Conservation (phyloP, 805 yeast species). For the Wickerhamiella spandovensis region DNA sequence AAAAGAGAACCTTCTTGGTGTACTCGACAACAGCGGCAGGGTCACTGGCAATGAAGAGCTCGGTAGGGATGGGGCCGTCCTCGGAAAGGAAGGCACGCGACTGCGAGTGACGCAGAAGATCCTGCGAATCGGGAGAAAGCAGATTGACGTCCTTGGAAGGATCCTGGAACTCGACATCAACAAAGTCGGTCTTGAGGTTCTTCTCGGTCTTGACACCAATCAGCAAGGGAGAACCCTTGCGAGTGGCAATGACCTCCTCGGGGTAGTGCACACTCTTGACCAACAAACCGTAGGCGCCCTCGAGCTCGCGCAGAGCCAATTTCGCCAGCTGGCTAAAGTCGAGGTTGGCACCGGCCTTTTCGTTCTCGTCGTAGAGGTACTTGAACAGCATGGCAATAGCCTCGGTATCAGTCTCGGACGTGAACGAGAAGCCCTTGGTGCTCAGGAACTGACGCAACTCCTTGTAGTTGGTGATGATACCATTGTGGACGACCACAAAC, state of each 20-base stretch:
- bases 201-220: slow-evolving; percentile 92
- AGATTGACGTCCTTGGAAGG: slow-evolving; percentile 14
- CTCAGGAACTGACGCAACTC: slow-evolving; percentile 73
- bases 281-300: slow-evolving; percentile 94
- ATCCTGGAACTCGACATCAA: slow-evolving; percentile 94
- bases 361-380: slow-evolving; percentile 78
- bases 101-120: slow-evolving; percentile 65
- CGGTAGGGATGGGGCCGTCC: slow-evolving; percentile 91
- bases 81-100: slow-evolving; percentile 95
- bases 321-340: slow-evolving; percentile 90
- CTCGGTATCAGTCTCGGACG: slow-evolving; percentile 94
- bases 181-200: slow-evolving; percentile 93
- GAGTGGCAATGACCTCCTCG: slow-evolving; percentile 88
- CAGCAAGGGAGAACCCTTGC: slow-evolving; percentile 95
- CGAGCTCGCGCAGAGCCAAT: slow-evolving; percentile 80
- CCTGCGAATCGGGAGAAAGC: slow-evolving; percentile 8
- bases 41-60: slow-evolving; percentile 91
- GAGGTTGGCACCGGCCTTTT: slow-evolving; percentile 38
- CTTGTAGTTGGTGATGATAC: slow-evolving; percentile 92
- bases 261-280: slow-evolving; percentile 89
- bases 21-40: slow-evolving; percentile 94
- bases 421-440: slow-evolving; percentile 70
- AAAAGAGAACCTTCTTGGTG: slow-evolving; percentile 89
- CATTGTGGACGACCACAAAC: slow-evolving; percentile 91
- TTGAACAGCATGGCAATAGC: slow-evolving; percentile 92